These are phyloP conservation scores for Dalbergia oliveri DNA, from an alignment of 306 rosid genomes.

Conservation along the genomic window DNA sequence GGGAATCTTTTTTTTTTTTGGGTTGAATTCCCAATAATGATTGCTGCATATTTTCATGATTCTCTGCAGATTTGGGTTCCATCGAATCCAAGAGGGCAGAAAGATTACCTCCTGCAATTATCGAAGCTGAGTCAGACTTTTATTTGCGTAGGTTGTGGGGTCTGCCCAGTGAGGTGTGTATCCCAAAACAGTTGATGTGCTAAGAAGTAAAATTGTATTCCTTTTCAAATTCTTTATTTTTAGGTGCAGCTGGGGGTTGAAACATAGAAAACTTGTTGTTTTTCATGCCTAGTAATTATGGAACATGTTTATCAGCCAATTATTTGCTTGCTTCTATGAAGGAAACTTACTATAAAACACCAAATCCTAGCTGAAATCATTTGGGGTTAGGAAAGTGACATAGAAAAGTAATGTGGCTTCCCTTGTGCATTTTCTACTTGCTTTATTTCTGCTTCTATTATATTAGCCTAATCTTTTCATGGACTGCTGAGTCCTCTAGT, in stretches of 20 bases:
- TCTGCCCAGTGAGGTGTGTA: slow-evolving; percentile 84
- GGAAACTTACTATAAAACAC: slow-evolving; percentile 24
- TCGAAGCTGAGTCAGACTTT: slow-evolving; percentile 83
- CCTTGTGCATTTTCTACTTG: slow-evolving; percentile 36
- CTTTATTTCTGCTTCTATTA: slow-evolving; percentile 41
- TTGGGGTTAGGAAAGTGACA: neutral
- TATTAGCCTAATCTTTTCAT: slow-evolving; percentile 23
- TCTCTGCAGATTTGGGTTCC: slow-evolving; percentile 89
- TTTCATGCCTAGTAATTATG: neutral
- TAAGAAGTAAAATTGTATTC: neutral
- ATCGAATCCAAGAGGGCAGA: slow-evolving; percentile 98
- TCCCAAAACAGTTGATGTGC: slow-evolving; percentile 27
- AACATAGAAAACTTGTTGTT: slow-evolving; percentile 30
- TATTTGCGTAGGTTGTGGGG: slow-evolving; percentile 98
- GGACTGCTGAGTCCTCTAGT: slow-evolving; percentile 28
- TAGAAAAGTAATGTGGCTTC: slow-evolving; percentile 24
- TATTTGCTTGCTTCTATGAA: slow-evolving; percentile 31
- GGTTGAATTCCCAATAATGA: slow-evolving; percentile 12
- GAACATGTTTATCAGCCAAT: neutral
- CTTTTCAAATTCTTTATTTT: neutral
- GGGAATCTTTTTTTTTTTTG: neutral
- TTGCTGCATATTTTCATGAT: slow-evolving; percentile 35
- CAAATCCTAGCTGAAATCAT: slow-evolving; percentile 4
- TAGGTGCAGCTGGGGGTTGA: neutral
- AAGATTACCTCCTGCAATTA: slow-evolving; percentile 80